Percentiles rank a stretch among this genome's conserved stretches.
These are phyloP conservation scores for Huntiella omanensis DNA, from an alignment of 2,329 filamentous ascomycete species.

Conservation along the genomic window DNA sequence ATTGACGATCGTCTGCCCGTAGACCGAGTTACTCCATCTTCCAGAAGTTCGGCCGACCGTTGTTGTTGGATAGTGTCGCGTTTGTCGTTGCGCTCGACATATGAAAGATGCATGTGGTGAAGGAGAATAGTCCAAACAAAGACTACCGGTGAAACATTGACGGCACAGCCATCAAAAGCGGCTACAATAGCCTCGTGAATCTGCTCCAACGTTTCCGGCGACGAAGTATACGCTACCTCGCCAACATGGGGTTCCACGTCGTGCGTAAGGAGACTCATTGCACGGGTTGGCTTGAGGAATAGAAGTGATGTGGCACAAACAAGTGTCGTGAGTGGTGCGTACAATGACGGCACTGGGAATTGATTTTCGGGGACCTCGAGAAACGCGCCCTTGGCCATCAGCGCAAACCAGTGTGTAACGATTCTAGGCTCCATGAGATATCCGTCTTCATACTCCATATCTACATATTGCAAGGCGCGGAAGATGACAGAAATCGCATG, in stretches of 20 bases:
- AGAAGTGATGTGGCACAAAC: slow-evolving; percentile 51
- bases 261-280: slow-evolving; percentile 37
- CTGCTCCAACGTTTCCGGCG: slow-evolving; percentile 48
- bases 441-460: slow-evolving; percentile 8
- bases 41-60: slow-evolving; percentile 37
- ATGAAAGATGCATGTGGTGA: slow-evolving; percentile 46
- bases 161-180: slow-evolving; percentile 35
- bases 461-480: slow-evolving; percentile 34
- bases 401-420: slow-evolving; percentile 9
- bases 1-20: slow-evolving; percentile 36
- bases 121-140: slow-evolving; percentile 70
- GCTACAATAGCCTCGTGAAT: slow-evolving; percentile 53
- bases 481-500: slow-evolving; percentile 59
- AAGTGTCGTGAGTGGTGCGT: slow-evolving; percentile 35
- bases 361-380: slow-evolving; percentile 34
- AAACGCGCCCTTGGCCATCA: slow-evolving; percentile 47
- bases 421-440: slow-evolving; percentile 5
- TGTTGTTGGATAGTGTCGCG: slow-evolving; percentile 39
- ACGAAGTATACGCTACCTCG: slow-evolving; percentile 41
- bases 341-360: slow-evolving; percentile 8
- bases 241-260: slow-evolving; percentile 24
- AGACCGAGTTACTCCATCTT: slow-evolving; percentile 21
- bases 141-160: slow-evolving; percentile 50
- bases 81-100: slow-evolving; percentile 41
- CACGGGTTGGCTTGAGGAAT: slow-evolving; percentile 46